Base-by-base conservation (phyloP, 352 stramenopile species). In the Globisporangium canariense region DNA sequence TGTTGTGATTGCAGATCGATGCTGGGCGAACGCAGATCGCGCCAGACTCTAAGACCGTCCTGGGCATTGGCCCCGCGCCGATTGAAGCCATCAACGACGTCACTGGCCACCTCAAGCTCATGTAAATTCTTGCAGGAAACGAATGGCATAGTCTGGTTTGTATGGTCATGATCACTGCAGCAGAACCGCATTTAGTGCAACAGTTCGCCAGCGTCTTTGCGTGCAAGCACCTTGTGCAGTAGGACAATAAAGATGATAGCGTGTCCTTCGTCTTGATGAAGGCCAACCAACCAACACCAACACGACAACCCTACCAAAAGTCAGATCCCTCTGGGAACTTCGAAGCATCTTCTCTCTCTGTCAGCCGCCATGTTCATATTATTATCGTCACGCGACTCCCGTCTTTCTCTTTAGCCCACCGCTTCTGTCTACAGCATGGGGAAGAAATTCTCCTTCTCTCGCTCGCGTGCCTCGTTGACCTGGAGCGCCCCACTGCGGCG, bases 21-120 rank as follows among this genome's bases (percentile, higher is more conserved):
- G 87, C 87, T 28, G 87, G 87, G 0, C 79, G 87, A 36, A 96
- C 87, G 58, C 87, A 96, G 73, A 96, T 96, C 68, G 87, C 87
- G 7, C 83, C 85, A 0, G 79, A 93, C 25, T 88, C 73, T 38
- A 96, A 96, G 80, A 96, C 87, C 6, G 87, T 96, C 47, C 52
- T 96, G 49, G 79, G 77, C 52, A 93, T 96, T 59, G 87, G 87
- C 0, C 87, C 87, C 0, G 87, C 87, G 3, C 76, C 87, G 16
- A 69, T 93, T 28, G 73, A 81, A 28, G 80, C 67, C 32, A 79
- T 95, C 61, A 77, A 95, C 63, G 75, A 78, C 40, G 70, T 95
- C 61, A 93, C 83, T 3, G 80, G 80, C 34, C 87, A 93, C 68
- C 82, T 95, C 63, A 95, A 94, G 73, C 83, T 95, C 69, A 89